Conservation (phyloP, 2,329 filamentous ascomycete genomes). For the Colletotrichum agaves region DNA sequence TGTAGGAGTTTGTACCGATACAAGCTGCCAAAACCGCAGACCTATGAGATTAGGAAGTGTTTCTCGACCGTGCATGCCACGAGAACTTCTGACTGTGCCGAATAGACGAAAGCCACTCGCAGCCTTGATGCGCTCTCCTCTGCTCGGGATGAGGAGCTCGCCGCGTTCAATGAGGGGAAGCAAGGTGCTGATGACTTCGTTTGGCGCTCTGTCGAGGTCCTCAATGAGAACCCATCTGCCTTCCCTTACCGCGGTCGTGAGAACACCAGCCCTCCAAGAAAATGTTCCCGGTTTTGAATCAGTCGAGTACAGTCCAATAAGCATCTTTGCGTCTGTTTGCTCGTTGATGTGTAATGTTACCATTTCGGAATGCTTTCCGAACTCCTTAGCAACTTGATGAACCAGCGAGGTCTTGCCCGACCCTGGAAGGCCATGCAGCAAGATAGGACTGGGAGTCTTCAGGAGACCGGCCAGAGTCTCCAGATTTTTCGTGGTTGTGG, state of each 20-base stretch:
- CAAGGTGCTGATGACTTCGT: conserved; percentile 92
- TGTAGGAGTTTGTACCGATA: conserved; percentile 75
- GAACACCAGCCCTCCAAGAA: conserved; percentile 88
- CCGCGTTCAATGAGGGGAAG: conserved; percentile 91
- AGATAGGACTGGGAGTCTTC: conserved; percentile 74
- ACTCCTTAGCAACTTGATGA: conserved; percentile 81
- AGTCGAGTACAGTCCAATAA: conserved; percentile 93
- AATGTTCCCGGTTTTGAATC: conserved; percentile 90
- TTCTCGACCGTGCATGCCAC: conserved; percentile 73
- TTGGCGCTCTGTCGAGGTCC: conserved; percentile 93
- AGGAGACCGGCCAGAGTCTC: conserved; percentile 75
- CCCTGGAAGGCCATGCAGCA: conserved; percentile 85
- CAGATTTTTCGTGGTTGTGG: conserved; percentile 79
- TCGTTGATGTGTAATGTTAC: conserved; percentile 97
- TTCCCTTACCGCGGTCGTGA: conserved; percentile 93
- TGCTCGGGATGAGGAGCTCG: conserved; percentile 89
- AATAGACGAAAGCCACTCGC: conserved; percentile 89
- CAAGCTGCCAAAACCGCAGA: conserved; percentile 83
- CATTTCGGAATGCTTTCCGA: conserved; percentile 84
- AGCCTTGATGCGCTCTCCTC: conserved; percentile 86
- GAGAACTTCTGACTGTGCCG: conserved; percentile 85
- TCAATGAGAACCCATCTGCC: conserved; percentile 98
- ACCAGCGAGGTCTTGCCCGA: conserved; percentile 91
- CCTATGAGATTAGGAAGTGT: conserved; percentile 82
- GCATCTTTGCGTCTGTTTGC: conserved; percentile 96